phyloP scores from a whole-genome alignment of 495 filamentous ascomycete species.

The Penicillium riverlandense region DNA sequence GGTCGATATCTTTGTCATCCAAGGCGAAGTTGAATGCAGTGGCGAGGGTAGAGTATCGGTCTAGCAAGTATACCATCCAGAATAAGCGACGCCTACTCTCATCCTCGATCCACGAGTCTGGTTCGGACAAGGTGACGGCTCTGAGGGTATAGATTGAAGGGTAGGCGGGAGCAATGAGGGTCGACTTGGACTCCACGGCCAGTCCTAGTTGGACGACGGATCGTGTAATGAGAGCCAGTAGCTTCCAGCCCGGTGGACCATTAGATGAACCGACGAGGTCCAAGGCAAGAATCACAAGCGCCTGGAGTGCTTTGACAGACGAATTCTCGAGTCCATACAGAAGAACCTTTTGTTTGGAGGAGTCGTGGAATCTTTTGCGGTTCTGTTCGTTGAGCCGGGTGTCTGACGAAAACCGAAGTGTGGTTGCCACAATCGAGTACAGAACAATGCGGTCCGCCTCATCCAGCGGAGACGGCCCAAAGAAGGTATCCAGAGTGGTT shows the following conservation, averaged over 20 bases:
- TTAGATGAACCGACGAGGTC: constrained; percentile 75
- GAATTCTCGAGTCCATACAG: constrained; percentile 81
- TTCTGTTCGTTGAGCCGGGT: constrained; percentile 60
- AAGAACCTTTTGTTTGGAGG: constrained; percentile 77
- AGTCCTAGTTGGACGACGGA: constrained; percentile 80
- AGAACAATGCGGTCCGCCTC: constrained; percentile 77
- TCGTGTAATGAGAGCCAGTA: constrained; percentile 77
- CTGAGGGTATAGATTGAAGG: constrained; percentile 78
- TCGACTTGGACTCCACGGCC: constrained; percentile 70
- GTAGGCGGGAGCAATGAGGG: constrained; percentile 64
- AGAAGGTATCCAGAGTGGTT: constrained; percentile 73
- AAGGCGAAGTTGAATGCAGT: constrained; percentile 87
- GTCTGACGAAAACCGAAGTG: constrained; percentile 74
- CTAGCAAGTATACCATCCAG: constrained; percentile 88
- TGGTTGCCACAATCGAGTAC: constrained; percentile 81
- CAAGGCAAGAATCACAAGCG: constrained; percentile 73
- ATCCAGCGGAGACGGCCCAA: constrained; percentile 64
- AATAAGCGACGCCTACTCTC: constrained; percentile 76
- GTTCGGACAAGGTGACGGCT: constrained; percentile 72
- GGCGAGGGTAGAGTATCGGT: constrained; percentile 80
- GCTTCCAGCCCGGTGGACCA: constrained; percentile 81
- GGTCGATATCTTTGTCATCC: constrained; percentile 81
- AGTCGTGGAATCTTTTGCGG: constrained; percentile 64
- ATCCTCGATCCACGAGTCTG: constrained; percentile 81
- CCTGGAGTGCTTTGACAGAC: constrained; percentile 79